Percentiles rank a stretch among this genome's conserved stretches.
Conservation (phyloP, 805 yeast species). For the Monosporozyma yasuniensis region DNA sequence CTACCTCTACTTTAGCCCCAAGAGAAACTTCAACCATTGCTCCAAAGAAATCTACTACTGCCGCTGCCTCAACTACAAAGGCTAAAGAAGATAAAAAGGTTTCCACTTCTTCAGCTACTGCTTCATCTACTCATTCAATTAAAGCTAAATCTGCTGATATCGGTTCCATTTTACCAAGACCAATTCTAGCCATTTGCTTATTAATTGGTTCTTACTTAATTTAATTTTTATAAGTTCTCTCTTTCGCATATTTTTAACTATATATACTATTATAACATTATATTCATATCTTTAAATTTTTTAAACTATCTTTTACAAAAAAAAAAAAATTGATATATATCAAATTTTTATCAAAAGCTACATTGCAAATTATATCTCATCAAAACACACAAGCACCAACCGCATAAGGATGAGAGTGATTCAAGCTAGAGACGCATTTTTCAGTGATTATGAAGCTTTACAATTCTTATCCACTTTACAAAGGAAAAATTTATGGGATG, state of each 20-base stretch:
- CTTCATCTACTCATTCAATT: constrained; percentile 6
- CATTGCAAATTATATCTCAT: neutral
- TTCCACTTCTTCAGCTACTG: constrained; percentile 2
- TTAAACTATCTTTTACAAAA: no score
- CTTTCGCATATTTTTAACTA: neutral
- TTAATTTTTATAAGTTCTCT: neutral
- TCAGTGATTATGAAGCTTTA: constrained; percentile 49
- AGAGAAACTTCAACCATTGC: neutral
- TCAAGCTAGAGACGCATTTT: constrained; percentile 41
- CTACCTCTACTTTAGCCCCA: neutral
- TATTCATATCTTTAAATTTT: neutral
- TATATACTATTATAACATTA: neutral
- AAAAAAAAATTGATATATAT: neutral
- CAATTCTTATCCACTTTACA: constrained; percentile 41
- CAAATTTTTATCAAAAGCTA: neutral
- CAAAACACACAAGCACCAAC: neutral
- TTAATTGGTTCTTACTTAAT: neutral
- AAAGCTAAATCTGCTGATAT: neutral
- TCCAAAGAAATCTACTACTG: neutral
- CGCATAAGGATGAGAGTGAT: constrained; percentile 33
- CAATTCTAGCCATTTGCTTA: neutral
- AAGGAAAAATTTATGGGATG: constrained; percentile 31
- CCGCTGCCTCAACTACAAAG: constrained; percentile 2
- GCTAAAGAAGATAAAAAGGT: neutral
- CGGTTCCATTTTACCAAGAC: neutral